phyloP scores from a whole-genome alignment of 23 red algal species.

The Gracilaria vermiculophylla region DNA sequence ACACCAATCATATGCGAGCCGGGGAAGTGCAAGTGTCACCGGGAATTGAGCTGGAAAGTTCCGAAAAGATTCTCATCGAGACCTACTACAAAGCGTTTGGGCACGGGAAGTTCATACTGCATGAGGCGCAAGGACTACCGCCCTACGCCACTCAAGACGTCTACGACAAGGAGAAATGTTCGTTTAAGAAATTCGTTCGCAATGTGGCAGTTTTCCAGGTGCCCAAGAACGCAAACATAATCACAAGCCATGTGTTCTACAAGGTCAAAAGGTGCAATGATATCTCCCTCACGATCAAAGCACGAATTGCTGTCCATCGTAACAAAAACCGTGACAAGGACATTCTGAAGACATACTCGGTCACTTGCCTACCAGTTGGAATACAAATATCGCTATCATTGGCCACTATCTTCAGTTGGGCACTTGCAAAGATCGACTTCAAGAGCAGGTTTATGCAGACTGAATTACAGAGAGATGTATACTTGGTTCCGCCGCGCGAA shows the following conservation, averaged over 20 bases:
- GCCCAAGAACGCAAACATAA: background rate
- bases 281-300: background rate
- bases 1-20: too few species aligned
- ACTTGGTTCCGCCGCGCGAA: conserved; percentile 44
- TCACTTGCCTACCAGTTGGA: background rate
- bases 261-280: conserved; percentile 24
- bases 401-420: conserved; percentile 7
- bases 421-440: conserved; percentile 31
- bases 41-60: conserved; percentile 3
- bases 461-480: background rate
- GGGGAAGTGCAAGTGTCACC: too few species aligned
- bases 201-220: background rate
- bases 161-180: background rate
- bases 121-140: conserved; percentile 6
- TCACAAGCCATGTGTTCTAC: conserved; percentile 14
- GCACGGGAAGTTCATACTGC: background rate
- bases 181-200: background rate
- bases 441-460: conserved; percentile 52
- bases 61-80: background rate
- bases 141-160: background rate
- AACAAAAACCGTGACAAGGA: conserved; percentile 1
- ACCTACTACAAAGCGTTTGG: background rate
- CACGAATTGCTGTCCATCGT: conserved; percentile 14
- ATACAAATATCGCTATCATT: conserved; percentile 17
- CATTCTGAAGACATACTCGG: background rate